A percentile compares a stretch with the other conserved stretches of the same genome.
These are phyloP conservation scores for Hygrocybe punicea DNA, from an alignment of 768 basidiomycete species.

Conservation along the genomic window DNA sequence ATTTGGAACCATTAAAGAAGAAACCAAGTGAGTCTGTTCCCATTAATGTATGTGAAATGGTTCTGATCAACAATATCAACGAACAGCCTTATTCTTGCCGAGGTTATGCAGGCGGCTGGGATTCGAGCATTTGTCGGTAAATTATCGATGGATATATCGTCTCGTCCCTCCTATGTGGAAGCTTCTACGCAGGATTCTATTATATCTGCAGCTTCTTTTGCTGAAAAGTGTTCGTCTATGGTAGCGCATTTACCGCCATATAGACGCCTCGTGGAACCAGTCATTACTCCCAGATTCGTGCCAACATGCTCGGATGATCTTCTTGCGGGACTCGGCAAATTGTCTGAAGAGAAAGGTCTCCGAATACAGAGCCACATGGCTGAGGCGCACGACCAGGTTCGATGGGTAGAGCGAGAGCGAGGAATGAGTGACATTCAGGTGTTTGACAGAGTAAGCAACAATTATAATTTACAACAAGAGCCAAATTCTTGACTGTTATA, in stretches of 20 bases:
- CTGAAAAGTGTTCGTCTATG: slow-evolving; percentile 13
- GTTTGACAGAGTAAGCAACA: slow-evolving; percentile 56
- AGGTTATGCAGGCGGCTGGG: slow-evolving; percentile 66
- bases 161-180: slow-evolving; percentile 69
- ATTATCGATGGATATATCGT: slow-evolving; percentile 83
- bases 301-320: slow-evolving; percentile 81
- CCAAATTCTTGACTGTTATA: background rate
- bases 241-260: slow-evolving; percentile 41
- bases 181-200: slow-evolving; percentile 29
- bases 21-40: slow-evolving; percentile 64
- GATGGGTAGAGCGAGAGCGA: slow-evolving; percentile 61
- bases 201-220: background rate
- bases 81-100: slow-evolving; percentile 70
- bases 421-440: slow-evolving; percentile 68
- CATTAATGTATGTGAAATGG: background rate
- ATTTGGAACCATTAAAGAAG: slow-evolving; percentile 80
- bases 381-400: slow-evolving; percentile 72
- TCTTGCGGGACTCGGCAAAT: slow-evolving; percentile 55
- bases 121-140: slow-evolving; percentile 85
- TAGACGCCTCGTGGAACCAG: slow-evolving; percentile 64
- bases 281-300: slow-evolving; percentile 85
- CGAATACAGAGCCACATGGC: slow-evolving; percentile 80
- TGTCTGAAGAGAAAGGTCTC: slow-evolving; percentile 46
- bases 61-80: background rate
- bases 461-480: background rate